Conservation (phyloP, 768 basidiomycete genomes). For the Agaricus blazei region DNA sequence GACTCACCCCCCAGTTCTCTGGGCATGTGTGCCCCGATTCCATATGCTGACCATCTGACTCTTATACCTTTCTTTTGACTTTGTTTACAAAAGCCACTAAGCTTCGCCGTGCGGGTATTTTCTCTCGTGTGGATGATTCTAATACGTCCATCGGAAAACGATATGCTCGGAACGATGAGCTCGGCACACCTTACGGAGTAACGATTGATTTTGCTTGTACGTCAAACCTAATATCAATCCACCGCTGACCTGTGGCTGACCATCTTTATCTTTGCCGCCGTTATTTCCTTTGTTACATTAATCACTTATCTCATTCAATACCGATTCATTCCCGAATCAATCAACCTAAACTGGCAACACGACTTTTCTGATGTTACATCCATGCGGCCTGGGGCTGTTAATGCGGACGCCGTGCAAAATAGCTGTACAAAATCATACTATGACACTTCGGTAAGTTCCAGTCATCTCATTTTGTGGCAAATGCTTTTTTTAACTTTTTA, state of each 20-base stretch:
- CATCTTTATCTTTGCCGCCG: not conserved
- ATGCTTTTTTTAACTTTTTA: too few species aligned
- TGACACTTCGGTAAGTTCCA: constrained; percentile 80
- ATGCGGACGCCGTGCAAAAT: constrained; percentile 11
- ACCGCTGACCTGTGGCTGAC: not conserved
- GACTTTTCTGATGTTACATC: too few species aligned
- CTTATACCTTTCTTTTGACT: constrained; percentile 5
- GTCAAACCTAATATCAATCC: constrained; percentile 16
- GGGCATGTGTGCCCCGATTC: constrained; percentile 9
- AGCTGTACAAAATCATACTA: constrained; percentile 90
- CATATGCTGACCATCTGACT: constrained; percentile 11
- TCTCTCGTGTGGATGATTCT: constrained; percentile 94
- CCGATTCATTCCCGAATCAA: not conserved
- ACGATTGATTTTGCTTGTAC: constrained; percentile 90
- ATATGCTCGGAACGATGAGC: constrained; percentile 96
- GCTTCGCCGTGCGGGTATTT: constrained; percentile 83
- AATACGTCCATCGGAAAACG: constrained; percentile 94
- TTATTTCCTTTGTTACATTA: not conserved
- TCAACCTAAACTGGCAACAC: too few species aligned
- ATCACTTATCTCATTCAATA: not conserved
- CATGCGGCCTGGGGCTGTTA: not conserved
- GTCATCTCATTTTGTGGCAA: constrained; percentile 3
- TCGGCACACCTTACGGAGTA: constrained; percentile 95
- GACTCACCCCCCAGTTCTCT: constrained; percentile 2
- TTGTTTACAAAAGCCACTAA: constrained; percentile 56